Evolutionary conservation across 225 moss, liverwort and hornwort genomes (phyloP), one percentile per base, ranked within the genome.

Genomic region (Anthoceros angustus): DNA sequence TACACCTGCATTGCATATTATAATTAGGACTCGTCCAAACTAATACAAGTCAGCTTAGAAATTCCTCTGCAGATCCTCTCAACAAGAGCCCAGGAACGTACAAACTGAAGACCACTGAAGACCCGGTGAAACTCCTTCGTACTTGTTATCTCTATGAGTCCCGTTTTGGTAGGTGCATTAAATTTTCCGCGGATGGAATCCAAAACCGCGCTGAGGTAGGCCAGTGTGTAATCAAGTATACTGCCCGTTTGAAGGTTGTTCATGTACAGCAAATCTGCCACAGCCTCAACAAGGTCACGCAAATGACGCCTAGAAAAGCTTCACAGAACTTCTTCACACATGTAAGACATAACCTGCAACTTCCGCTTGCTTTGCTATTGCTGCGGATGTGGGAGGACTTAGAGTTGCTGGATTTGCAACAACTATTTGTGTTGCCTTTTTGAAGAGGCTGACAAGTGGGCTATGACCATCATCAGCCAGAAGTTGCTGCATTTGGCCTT

Each of bases 241-340:
- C 98, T 92, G 73, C 98, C 98, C 9, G 98, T 98, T 72, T 98
- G 98, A 68, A 98, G 64, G 77, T 98, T 98, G 68, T 98, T 98
- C 78, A 98, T 87, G 67, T 98, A 98, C 5, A 98, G 77, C 62
- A 98, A 87, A 84, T 98, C 98, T 98, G 87, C 67, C 16, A 68
- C 40, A 12, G 50, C n/a, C 25, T 9, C 39, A 20, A 23, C 62
- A 69, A 16, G 5, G 4, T 10, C 26, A 16, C 41, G 61, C 12
- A 15, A 50, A 16, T 25, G 10, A 8, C 24, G 3, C 11, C 2
- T 6, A 25, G 6, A 68, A 10, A 9, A 39, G 39, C 2, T 8
- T 39, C 12, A 20, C 23, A 42, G 48, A 43, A 69, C 55, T 11
- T 4, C 43, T 16, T 48, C 43, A 60, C 32, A 64, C 55, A 32